Evolutionary conservation across 2,329 filamentous ascomycete species (phyloP).

Genomic region (Cryoendolithus antarcticus): DNA sequence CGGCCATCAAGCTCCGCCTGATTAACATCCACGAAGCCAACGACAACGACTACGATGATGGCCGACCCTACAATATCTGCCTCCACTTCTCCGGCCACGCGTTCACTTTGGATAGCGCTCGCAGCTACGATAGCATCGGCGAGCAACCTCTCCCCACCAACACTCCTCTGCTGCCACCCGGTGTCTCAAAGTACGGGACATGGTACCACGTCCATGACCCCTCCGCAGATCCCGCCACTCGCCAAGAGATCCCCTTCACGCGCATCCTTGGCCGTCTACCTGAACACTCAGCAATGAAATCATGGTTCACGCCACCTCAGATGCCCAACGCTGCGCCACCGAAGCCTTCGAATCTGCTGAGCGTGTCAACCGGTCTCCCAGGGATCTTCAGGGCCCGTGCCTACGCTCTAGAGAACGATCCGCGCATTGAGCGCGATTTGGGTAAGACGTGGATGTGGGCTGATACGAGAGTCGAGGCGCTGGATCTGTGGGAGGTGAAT

Average conservation of each 20-base stretch:
- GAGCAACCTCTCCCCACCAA: slow-evolving; percentile 15
- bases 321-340: background rate
- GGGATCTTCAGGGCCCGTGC: slow-evolving; percentile 35
- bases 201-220: slow-evolving; percentile 41
- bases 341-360: background rate
- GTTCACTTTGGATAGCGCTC: slow-evolving; percentile 29
- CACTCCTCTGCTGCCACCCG: slow-evolving; percentile 25
- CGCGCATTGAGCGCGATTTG: slow-evolving; percentile 29
- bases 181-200: slow-evolving; percentile 34
- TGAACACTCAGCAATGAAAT: slow-evolving; percentile 37
- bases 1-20: slow-evolving; percentile 40
- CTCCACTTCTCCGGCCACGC: slow-evolving; percentile 39
- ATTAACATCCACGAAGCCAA: slow-evolving; percentile 36
- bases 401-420: slow-evolving; percentile 35
- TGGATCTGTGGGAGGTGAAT: slow-evolving; percentile 44
- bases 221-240: slow-evolving; percentile 25
- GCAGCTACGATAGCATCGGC: slow-evolving; percentile 20
- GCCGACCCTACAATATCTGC: slow-evolving; percentile 31
- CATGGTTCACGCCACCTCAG: slow-evolving; percentile 27
- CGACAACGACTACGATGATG: slow-evolving; percentile 33
- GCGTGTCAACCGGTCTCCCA: slow-evolving; percentile 26
- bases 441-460: slow-evolving; percentile 45
- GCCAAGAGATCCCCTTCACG: slow-evolving; percentile 34
- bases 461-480: slow-evolving; percentile 42
- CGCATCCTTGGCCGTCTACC: slow-evolving; percentile 43